phyloP scores from a whole-genome alignment of 2,329 filamentous ascomycete genomes.

The Pezicula neosporulosa region DNA sequence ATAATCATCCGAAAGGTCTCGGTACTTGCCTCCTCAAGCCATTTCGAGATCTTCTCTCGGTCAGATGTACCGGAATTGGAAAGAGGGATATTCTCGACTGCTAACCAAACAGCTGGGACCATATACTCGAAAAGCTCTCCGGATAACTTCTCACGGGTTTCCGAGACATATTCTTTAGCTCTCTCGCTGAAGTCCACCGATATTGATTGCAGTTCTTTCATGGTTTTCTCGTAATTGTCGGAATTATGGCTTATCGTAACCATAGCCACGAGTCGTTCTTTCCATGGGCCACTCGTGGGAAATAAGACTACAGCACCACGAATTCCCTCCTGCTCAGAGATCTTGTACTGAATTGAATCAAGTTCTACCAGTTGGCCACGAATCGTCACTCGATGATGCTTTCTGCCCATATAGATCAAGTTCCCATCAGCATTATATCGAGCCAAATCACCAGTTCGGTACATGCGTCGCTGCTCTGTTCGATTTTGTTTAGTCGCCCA shows the following conservation, averaged over 20 bases:
- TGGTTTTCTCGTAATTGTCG: constrained; percentile 47
- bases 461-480: constrained; percentile 17
- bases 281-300: constrained; percentile 41
- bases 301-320: constrained; percentile 46
- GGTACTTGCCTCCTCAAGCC: constrained; percentile 61
- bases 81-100: too few species aligned
- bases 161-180: too few species aligned
- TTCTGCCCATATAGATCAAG: constrained; percentile 58
- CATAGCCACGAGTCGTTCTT: constrained; percentile 48
- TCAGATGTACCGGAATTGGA: too few species aligned
- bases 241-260: constrained; percentile 58
- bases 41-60: too few species aligned
- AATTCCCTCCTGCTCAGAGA: background rate
- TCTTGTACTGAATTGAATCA: constrained; percentile 47
- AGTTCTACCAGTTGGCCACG: constrained; percentile 61
- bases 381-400: constrained; percentile 62
- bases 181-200: too few species aligned
- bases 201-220: too few species aligned
- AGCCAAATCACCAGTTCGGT: constrained; percentile 27
- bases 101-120: too few species aligned
- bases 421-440: constrained; percentile 52
- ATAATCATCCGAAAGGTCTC: constrained; percentile 50
- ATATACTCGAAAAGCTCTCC: too few species aligned
- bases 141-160: too few species aligned
- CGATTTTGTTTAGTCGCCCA: constrained; percentile 6